Percentiles rank a stretch among this genome's conserved stretches.
Conservation (phyloP, 352 stramenopile species). For the Phytophthora multivora region DNA sequence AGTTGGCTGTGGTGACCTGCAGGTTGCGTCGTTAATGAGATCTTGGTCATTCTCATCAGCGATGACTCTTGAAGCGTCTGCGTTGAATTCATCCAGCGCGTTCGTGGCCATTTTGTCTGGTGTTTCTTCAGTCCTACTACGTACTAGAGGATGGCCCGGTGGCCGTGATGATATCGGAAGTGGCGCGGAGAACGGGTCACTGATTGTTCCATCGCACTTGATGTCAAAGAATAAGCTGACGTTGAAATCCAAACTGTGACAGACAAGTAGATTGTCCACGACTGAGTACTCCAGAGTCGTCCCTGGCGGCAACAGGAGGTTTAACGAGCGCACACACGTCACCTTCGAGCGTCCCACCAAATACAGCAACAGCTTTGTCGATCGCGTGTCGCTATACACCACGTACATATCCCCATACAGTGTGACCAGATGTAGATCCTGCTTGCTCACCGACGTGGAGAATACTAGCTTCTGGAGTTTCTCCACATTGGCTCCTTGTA, state of each 20-base stretch:
- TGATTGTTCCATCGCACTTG: slow-evolving; percentile 54
- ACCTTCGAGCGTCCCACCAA: slow-evolving; percentile 64
- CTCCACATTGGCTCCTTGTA: slow-evolving; percentile 62
- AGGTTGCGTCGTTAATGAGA: slow-evolving; percentile 3
- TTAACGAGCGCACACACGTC: slow-evolving; percentile 74
- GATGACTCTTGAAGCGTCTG: slow-evolving; percentile 8
- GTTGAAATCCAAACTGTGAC: slow-evolving; percentile 81
- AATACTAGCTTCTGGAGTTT: slow-evolving; percentile 80
- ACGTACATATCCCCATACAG: slow-evolving; percentile 76
- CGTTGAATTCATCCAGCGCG: slow-evolving; percentile 12
- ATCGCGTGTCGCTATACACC: slow-evolving; percentile 61
- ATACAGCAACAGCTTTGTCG: slow-evolving; percentile 76
- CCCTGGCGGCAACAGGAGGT: slow-evolving; percentile 66
- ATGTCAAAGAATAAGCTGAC: slow-evolving; percentile 85
- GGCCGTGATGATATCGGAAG: slow-evolving; percentile 61
- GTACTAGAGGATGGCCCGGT: slow-evolving; percentile 25
- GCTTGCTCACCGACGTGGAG: slow-evolving; percentile 52
- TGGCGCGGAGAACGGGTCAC: slow-evolving; percentile 75
- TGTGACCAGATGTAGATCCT: slow-evolving; percentile 63
- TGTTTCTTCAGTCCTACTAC: slow-evolving; percentile 2
- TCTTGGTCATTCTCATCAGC: slow-evolving; percentile 17
- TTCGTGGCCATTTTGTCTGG: neutral
- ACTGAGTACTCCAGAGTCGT: slow-evolving; percentile 73
- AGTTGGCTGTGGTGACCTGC: slow-evolving; percentile 4
- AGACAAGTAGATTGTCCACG: slow-evolving; percentile 84